phyloP scores from a whole-genome alignment of 768 basidiomycete genomes.

The Sporobolomyces pararoseus region DNA sequence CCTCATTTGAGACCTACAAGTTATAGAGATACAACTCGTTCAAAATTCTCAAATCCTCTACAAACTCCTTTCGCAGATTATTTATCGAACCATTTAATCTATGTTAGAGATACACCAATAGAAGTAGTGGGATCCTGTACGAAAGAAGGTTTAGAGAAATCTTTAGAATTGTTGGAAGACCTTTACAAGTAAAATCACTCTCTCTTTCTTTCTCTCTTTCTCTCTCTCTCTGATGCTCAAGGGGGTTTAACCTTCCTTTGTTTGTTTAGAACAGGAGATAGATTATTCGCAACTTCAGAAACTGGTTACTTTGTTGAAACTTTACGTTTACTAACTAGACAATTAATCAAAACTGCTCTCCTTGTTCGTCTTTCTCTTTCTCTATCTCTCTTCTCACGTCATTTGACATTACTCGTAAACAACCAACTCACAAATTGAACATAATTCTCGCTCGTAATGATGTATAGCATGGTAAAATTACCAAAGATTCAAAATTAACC shows the following conservation, averaged over 20 bases:
- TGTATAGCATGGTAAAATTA: conserved; percentile 37
- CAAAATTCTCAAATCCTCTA: conserved; percentile 18
- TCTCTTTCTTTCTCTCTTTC: background rate
- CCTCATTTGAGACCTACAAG: background rate
- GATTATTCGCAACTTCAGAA: conserved; percentile 33
- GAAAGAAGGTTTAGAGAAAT: background rate
- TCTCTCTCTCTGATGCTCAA: background rate
- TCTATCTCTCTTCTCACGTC: background rate
- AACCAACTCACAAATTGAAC: too few relatives aligned
- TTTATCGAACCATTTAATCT: conserved; percentile 40
- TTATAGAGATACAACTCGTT: conserved; percentile 16
- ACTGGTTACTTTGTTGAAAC: conserved; percentile 43
- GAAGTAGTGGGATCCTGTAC: background rate
- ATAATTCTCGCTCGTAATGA: background rate
- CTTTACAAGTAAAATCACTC: conserved; percentile 41
- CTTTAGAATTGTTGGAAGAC: conserved; percentile 34
- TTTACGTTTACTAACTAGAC: conserved; percentile 29
- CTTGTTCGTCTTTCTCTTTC: conserved; percentile 20
- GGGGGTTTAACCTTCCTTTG: background rate
- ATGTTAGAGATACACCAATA: conserved; percentile 31
- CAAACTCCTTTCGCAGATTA: conserved; percentile 37
- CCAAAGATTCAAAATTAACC: conserved; percentile 34
- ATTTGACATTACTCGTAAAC: too few relatives aligned
- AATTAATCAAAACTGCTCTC: conserved; percentile 30
- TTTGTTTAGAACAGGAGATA: conserved; percentile 24